Base-by-base conservation (phyloP, 345 rosid genomes). In the Eucalyptus rudis region DNA sequence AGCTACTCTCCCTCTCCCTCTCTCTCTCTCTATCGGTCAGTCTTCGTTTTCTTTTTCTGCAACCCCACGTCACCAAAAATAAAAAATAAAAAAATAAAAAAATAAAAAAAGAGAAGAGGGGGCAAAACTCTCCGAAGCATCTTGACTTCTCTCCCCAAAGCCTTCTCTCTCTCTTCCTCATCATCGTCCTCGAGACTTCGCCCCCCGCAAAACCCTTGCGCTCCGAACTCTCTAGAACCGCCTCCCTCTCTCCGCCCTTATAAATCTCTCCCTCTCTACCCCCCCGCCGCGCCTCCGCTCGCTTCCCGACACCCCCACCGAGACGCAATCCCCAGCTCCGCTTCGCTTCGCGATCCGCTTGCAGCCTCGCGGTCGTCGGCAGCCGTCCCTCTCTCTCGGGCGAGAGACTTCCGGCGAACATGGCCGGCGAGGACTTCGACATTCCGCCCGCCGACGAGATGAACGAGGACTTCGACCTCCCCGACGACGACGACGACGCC, bases 371-470 rank as follows among this genome's bases (percentile, higher is more conserved):
- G 19, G 14, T 14, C 50, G 17, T 14, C 50, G 17, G 33, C 50
- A 7, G 33, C 71, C 71, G 31, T 25, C 24, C 80, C 86, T 43
- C 86, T 40, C 86, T 52, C 71, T 25, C 29, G 68, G 83, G 51
- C 64, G 58, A 76, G 5, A 52, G 2, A 19, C 58, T 52, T 6
- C 12, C 64, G 45, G 44, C 50, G 56, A 49, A 43, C 8, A 91
- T 92, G 92, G 92, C 89, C 25, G 91, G 86, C 47, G 91, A 90
- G 47, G 91, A 90, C 51, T 92, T 92, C 62, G 93, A 91, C 47
- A 58, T 90, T 87, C 92, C 92, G 47, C 86, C 92, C 22, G 89
- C 52, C 43, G 91, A 86, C 86, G 91, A 88, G 86, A 89, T 86
- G 86, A 89, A 66, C 87, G 93, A 90, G 16, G 93, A 87, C 66